A percentile compares a stretch with the other conserved stretches of the same genome.
phyloP scores from a whole-genome alignment of 176 grass and related monocot genomes.

The Oryza coarctata region DNA sequence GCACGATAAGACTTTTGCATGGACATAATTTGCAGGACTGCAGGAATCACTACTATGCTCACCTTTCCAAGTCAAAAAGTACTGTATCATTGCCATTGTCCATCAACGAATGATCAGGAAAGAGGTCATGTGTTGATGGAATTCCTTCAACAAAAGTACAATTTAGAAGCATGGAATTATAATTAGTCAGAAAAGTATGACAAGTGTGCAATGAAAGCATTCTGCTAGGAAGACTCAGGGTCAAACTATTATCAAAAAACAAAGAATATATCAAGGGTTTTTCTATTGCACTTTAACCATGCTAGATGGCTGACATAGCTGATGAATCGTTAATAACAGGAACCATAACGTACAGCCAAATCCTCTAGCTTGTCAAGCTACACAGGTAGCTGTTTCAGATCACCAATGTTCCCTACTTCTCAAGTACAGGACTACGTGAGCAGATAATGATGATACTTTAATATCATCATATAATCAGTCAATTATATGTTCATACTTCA shows the following conservation, averaged over 20 bases:
- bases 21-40: conserved; percentile 12
- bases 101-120: conserved; percentile 38
- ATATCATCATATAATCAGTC: conserved; percentile 1
- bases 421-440: background rate
- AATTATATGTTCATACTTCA: background rate
- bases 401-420: conserved; percentile 12
- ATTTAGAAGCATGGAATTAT: conserved; percentile 17
- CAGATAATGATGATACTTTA: conserved; percentile 6
- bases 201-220: conserved; percentile 8
- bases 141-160: conserved; percentile 29
- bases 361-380: conserved; percentile 1
- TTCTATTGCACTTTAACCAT: conserved; percentile 18
- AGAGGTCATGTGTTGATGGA: conserved; percentile 32
- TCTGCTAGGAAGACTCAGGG: conserved; percentile 5
- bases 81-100: conserved; percentile 19
- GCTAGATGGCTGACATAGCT: background rate
- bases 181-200: conserved; percentile 15
- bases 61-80: conserved; percentile 51
- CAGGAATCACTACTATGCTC: conserved; percentile 28
- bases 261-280: conserved; percentile 4
- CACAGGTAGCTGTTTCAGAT: background rate
- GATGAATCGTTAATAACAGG: background rate
- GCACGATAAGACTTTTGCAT: conserved; percentile 27
- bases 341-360: conserved; percentile 6
- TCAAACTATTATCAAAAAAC: background rate